Evolutionary conservation across 371 early-diverging fungal genomes (phyloP).

Genomic region (Mortierella sp.): DNA sequence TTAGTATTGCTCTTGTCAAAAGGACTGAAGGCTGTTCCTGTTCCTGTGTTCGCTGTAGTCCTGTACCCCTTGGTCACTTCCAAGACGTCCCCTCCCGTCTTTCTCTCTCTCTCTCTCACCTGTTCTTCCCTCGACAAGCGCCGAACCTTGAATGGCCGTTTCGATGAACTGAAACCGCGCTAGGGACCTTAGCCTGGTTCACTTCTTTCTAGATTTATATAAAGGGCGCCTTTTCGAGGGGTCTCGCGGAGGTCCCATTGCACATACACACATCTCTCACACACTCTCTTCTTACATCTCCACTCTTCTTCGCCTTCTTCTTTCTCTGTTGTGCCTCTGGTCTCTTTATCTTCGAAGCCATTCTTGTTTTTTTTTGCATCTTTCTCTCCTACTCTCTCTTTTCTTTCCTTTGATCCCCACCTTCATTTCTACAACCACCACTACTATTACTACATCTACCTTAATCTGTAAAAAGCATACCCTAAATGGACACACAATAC

Average conservation of each 20-base stretch:
- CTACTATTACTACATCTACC: background rate
- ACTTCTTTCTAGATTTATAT: slow-evolving; percentile 1
- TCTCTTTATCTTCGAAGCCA: background rate
- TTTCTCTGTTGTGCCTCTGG: background rate
- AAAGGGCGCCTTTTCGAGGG: background rate
- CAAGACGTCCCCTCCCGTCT: background rate
- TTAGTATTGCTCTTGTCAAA: too few relatives aligned
- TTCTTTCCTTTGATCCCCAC: background rate
- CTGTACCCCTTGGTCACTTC: too few relatives aligned
- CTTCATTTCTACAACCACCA: background rate
- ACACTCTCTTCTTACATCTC: background rate
- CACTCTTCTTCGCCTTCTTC: background rate
- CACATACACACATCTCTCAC: too few relatives aligned
- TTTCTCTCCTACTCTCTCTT: background rate
- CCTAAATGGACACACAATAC: slow-evolving; percentile 9
- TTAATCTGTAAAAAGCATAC: slow-evolving; percentile 14
- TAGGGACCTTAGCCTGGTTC: background rate
- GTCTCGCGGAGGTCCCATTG: background rate
- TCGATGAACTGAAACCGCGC: slow-evolving; percentile 6
- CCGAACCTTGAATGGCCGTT: slow-evolving; percentile 6
- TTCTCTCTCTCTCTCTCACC: background rate
- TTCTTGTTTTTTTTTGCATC: background rate
- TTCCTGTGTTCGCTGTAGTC: too few relatives aligned
- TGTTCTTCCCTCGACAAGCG: background rate
- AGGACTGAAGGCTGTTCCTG: too few relatives aligned